Base-by-base conservation (phyloP, 75 land plant genomes). In the Picea glauca region DNA sequence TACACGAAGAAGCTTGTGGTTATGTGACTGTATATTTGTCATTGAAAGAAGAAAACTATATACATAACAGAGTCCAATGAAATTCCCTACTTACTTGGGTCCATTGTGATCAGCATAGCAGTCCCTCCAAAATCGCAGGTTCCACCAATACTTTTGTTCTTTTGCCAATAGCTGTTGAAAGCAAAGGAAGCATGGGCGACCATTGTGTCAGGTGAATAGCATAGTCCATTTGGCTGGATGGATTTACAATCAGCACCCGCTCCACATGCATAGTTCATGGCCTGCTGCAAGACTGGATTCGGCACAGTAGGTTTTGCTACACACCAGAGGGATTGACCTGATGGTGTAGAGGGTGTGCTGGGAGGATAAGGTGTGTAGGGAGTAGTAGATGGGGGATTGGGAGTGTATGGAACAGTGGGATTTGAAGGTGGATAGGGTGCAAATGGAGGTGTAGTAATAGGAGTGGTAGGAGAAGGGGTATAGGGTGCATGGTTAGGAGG, bases 131-230 rank as follows among this genome's bases (percentile, higher is more conserved):
- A 93, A 76, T 86, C 85, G 67, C 94, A 93, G 33, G 90, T 86
- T 18, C 80, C 92, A 4, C 84, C 92, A 46, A 70, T 58, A 12
- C 17, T 62, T 58, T 85, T 83, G 12, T 84, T 84, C 60, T 77
- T 86, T 80, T 93, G 94, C 82, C 84, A 93, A 74, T 93, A 93
- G 81, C 87, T 89, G 62, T 91, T 93, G 81, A 89, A 88, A 33
- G 94, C 90, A 65, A 64, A 93, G 0, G 94, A 91, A 23, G 94
- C 92, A 80, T 91, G 96, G 4, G 90, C 72, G 1, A 82, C n/a
- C 58, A 87, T 54, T 5, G 87, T 89, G 57, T 90, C 68, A 62
- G 90, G 93, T 65, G 80, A 78, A 79, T 68, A 93, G 82, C 93
- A 93, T 1, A 72, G 18, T 26, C 86, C 85, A 17, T 81, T 75